A percentile compares a stretch with the other conserved stretches of the same genome.
phyloP scores from a whole-genome alignment of 371 early-diverging fungal genomes.

The Mortierella sp. region DNA sequence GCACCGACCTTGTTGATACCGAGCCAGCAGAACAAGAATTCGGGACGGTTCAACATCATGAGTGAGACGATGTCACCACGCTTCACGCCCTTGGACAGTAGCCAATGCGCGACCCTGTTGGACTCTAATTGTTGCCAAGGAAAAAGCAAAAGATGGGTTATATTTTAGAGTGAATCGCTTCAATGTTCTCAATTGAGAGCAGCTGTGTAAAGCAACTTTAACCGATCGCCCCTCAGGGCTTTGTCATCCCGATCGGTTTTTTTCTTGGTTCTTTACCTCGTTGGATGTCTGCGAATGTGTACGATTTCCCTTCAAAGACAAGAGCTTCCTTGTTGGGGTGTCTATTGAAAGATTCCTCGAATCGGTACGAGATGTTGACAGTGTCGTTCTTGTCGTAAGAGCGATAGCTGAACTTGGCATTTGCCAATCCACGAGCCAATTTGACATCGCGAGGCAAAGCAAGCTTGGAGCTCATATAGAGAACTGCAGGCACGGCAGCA shows the following conservation, averaged over 20 bases:
- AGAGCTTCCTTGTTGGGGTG: slow-evolving; percentile 45
- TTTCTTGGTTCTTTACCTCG: slow-evolving; percentile 19
- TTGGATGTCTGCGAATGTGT: slow-evolving; percentile 49
- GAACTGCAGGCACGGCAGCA: slow-evolving; percentile 46
- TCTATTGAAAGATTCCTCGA: slow-evolving; percentile 45
- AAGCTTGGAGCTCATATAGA: slow-evolving; percentile 48
- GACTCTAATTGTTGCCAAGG: slow-evolving; percentile 23
- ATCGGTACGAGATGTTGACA: slow-evolving; percentile 49
- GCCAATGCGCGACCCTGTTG: slow-evolving; percentile 48
- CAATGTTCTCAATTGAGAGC: neutral
- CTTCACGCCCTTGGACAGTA: slow-evolving; percentile 52
- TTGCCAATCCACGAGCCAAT: slow-evolving; percentile 40
- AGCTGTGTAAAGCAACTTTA: neutral
- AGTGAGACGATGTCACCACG: slow-evolving; percentile 52
- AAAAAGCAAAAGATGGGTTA: neutral
- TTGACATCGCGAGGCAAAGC: slow-evolving; percentile 49
- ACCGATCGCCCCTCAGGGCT: neutral
- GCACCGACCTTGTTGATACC: slow-evolving; percentile 53
- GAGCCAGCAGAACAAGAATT: slow-evolving; percentile 54
- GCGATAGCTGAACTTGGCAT: slow-evolving; percentile 37
- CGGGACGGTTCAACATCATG: slow-evolving; percentile 51
- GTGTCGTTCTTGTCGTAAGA: slow-evolving; percentile 50
- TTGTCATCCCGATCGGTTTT: neutral
- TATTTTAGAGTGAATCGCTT: neutral
- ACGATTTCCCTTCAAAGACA: slow-evolving; percentile 50